Evolutionary conservation across 2,329 filamentous ascomycete species (phyloP), one percentile per base, ranked within the genome.

Genomic region (Pseudopithomyces chartarum): DNA sequence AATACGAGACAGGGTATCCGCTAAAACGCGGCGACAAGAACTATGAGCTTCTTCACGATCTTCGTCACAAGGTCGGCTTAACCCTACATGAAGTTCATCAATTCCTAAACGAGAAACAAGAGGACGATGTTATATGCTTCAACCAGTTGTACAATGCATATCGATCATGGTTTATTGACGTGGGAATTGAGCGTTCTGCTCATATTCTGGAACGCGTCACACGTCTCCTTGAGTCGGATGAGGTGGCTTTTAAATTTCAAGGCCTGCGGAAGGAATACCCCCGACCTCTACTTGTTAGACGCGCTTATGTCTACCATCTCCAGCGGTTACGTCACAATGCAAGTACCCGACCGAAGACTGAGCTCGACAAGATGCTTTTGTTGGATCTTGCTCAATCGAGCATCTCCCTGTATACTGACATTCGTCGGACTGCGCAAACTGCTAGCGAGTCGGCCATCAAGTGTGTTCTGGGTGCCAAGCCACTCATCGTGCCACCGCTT

Each of bases 111-210:
- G 80, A 87, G 59, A 88, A 94, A 58, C 93, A 97, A 71, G 91
- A 98, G 73, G 95, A 99, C 70, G 95, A 99, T 72, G 95, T 99
- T 0, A 87, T 90, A 15, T 97, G 92, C 76, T 99, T 99, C 78
- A 97, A 92, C 22, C 87, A 93, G 0, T 79, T 99, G 2, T 99
- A 97, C 76, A 90, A 90, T 20, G 91, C 94, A 1, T 99, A 97
- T 74, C 85, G 92, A 42, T 95, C 91, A 8, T 99, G 93, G 92
- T 98, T 99, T 68, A 92, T 96, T 1, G 95, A 99, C 69, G 93
- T 99, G 39, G 95, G 96, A 17, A 96, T 97, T 58, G 95, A 99
- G 77, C 85, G 94, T 57, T 97, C 94, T 17, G 94, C 95, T 0
- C 95, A 97, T 73, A 91, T 96, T 1, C 81, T 98, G 10, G 95